These are phyloP conservation scores for Toxicodendron radicans DNA, from an alignment of 345 rosid genomes.

Conservation along the genomic window DNA sequence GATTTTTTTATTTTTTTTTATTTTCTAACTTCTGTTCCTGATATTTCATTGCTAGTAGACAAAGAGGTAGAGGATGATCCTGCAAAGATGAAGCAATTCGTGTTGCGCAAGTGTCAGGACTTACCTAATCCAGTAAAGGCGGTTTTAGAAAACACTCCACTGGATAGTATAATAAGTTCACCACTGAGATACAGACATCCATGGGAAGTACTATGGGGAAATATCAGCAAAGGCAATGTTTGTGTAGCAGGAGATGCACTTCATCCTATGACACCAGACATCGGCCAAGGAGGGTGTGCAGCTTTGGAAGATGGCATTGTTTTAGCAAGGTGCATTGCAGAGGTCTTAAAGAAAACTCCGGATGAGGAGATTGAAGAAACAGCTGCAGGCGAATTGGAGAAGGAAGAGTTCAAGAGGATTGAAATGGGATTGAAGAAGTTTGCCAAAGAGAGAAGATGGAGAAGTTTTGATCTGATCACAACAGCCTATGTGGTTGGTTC, in stretches of 20 bases:
- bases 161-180: conserved; percentile 31
- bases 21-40: background rate
- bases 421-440: conserved; percentile 44
- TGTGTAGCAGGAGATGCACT: conserved; percentile 75
- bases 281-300: conserved; percentile 69
- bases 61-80: conserved; percentile 32
- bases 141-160: conserved; percentile 40
- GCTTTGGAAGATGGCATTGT: conserved; percentile 69
- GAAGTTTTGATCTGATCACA: conserved; percentile 55
- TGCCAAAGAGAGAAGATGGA: conserved; percentile 62
- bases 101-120: conserved; percentile 38
- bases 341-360: conserved; percentile 30
- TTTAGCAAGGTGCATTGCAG: conserved; percentile 62
- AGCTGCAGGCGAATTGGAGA: conserved; percentile 13
- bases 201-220: conserved; percentile 59
- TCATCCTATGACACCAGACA: conserved; percentile 75
- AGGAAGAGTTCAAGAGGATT: conserved; percentile 34
- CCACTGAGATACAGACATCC: conserved; percentile 47
- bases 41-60: conserved; percentile 10
- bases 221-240: conserved; percentile 54
- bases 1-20: background rate
- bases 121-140: conserved; percentile 35
- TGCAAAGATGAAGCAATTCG: conserved; percentile 42
- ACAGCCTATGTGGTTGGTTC: conserved; percentile 48
- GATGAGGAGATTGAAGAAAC: background rate